These are phyloP conservation scores for Apiotrichum domesticum DNA, from an alignment of 1,284 basidiomycete species.

Conservation along the genomic window DNA sequence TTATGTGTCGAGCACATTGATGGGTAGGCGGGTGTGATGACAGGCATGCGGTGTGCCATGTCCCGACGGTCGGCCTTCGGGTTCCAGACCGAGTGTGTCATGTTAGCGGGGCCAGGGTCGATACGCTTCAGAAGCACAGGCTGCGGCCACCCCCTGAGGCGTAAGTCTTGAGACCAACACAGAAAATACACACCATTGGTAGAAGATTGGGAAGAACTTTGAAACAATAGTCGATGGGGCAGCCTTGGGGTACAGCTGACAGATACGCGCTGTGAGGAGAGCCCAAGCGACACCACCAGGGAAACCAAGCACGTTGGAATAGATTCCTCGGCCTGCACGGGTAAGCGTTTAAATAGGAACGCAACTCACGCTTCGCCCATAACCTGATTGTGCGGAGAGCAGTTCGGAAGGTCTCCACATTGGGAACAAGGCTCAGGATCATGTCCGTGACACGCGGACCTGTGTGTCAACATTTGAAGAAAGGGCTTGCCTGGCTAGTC, in stretches of 20 bases:
- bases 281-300: slow-evolving; percentile 98
- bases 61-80: slow-evolving; percentile 94
- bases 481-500: slow-evolving; percentile 18
- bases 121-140: slow-evolving; percentile 95
- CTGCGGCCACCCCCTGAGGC: slow-evolving; percentile 85
- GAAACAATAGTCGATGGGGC: slow-evolving; percentile 92
- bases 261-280: slow-evolving; percentile 95
- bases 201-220: slow-evolving; percentile 94
- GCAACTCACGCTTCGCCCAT: slow-evolving; percentile 81
- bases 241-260: slow-evolving; percentile 94
- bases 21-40: slow-evolving; percentile 98
- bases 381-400: slow-evolving; percentile 92
- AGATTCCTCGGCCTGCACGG: slow-evolving; percentile 77
- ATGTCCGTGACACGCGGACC: slow-evolving; percentile 95
- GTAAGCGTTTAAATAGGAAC: neutral
- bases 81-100: slow-evolving; percentile 96
- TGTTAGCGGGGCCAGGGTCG: slow-evolving; percentile 71
- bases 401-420: slow-evolving; percentile 89
- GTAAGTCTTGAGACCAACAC: slow-evolving; percentile 11
- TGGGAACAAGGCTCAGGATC: slow-evolving; percentile 89
- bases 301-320: slow-evolving; percentile 97
- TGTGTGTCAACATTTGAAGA: slow-evolving; percentile 38
- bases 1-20: slow-evolving; percentile 99
- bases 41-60: slow-evolving; percentile 96
- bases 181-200: slow-evolving; percentile 68